These are phyloP conservation scores for Metschnikowia arizonensis DNA, from an alignment of 805 yeast species.

Conservation along the genomic window DNA sequence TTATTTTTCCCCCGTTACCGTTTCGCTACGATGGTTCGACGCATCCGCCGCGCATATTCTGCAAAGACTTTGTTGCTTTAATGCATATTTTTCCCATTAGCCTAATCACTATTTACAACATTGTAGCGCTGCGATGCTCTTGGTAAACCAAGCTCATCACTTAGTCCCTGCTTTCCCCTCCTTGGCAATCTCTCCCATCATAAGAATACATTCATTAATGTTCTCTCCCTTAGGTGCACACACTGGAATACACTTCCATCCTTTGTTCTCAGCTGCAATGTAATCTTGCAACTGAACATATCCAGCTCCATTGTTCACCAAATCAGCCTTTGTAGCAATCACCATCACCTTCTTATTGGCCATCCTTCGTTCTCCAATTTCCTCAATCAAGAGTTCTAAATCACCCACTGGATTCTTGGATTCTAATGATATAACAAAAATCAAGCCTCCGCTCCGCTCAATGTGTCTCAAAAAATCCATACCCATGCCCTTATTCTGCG, in stretches of 20 bases:
- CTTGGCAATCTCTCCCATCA: constrained; percentile 59
- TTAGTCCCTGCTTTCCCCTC: constrained; percentile 1
- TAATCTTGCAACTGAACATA: constrained; percentile 44
- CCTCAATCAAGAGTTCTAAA: constrained; percentile 56
- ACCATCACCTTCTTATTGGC: constrained; percentile 61
- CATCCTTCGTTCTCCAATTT: constrained; percentile 65
- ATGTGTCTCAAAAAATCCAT: constrained; percentile 87
- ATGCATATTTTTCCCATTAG: neutral
- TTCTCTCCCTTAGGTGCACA: constrained; percentile 76
- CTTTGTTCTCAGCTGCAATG: constrained; percentile 29
- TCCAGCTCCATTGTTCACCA: constrained; percentile 49
- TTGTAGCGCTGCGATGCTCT: neutral
- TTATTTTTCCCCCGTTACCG: neutral
- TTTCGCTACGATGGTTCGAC: neutral
- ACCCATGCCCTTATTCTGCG: constrained; percentile 86
- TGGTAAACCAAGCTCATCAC: neutral
- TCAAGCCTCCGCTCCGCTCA: constrained; percentile 86
- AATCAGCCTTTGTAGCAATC: constrained; percentile 93
- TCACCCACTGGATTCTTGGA: constrained; percentile 62
- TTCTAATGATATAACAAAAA: constrained; percentile 79
- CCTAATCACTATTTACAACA: neutral
- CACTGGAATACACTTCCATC: constrained; percentile 77
- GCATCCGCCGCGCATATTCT: neutral
- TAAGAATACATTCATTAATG: constrained; percentile 59
- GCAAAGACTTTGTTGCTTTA: neutral